A percentile compares a stretch with the other conserved stretches of the same genome.
Evolutionary conservation across 228 moss, liverwort and hornwort species (phyloP).

Genomic region (Sphagnum magellanicum): DNA sequence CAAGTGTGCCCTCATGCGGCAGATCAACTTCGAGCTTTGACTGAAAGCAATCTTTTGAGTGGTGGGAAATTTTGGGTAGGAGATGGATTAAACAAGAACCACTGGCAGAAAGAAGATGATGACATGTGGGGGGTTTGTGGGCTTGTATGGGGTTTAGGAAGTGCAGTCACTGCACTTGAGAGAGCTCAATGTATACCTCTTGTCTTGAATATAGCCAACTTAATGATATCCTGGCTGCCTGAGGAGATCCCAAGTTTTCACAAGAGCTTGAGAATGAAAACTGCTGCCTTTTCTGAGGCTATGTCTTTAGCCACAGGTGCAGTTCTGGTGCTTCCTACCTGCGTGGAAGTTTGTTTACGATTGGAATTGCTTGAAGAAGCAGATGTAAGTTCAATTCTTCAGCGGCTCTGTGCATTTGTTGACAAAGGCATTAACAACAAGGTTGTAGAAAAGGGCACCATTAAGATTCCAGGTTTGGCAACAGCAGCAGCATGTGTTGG

Average conservation of each 20-base stretch:
- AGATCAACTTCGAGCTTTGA: background rate
- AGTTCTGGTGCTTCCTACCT: conserved; percentile 31
- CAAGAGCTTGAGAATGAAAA: background rate
- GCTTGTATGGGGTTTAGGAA: conserved; percentile 46
- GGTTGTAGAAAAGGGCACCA: conserved; percentile 5
- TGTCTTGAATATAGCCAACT: conserved; percentile 21
- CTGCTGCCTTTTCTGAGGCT: conserved; percentile 5
- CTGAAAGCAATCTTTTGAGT: background rate
- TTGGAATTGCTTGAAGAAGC: conserved; percentile 24
- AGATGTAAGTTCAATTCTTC: conserved; percentile 13
- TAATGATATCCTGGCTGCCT: conserved; percentile 34
- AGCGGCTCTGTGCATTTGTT: conserved; percentile 11
- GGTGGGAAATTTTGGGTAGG: background rate
- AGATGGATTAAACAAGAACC: background rate
- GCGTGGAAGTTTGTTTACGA: conserved; percentile 22
- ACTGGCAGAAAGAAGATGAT: conserved; percentile 20
- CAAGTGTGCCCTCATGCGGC: conserved; percentile 31
- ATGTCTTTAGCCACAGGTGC: conserved; percentile 34
- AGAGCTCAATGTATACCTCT: conserved; percentile 24
- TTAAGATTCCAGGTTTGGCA: conserved; percentile 15
- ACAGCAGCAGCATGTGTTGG: conserved; percentile 25
- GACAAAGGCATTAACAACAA: conserved; percentile 2
- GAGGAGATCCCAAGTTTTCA: background rate
- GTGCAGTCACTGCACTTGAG: conserved; percentile 25
- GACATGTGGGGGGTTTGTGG: conserved; percentile 39